Conservation (phyloP, 257 asterid genomes). For the Perilla frutescens region DNA sequence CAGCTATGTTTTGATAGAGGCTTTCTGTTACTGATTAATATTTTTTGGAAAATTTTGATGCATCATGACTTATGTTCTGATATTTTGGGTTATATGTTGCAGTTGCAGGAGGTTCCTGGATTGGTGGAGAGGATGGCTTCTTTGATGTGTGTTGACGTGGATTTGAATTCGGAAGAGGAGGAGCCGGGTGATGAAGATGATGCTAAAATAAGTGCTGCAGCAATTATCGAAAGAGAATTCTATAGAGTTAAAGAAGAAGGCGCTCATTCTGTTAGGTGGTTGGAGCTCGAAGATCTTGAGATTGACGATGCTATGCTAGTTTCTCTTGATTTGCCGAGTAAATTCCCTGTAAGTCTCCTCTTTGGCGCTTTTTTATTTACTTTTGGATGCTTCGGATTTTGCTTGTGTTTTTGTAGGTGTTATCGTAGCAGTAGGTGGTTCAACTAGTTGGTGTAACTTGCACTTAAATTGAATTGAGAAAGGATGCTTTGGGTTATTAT, state of each 20-base stretch:
- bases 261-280: constrained; percentile 67
- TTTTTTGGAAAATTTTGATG: background rate
- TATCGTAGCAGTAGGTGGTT: background rate
- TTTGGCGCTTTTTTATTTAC: constrained; percentile 22
- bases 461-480: background rate
- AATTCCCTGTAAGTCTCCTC: constrained; percentile 71
- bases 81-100: constrained; percentile 42
- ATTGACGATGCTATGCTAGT: constrained; percentile 69
- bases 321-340: constrained; percentile 81
- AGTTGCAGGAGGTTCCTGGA: constrained; percentile 89
- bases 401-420: background rate
- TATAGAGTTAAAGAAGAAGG: constrained; percentile 58
- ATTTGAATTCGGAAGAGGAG: constrained; percentile 55
- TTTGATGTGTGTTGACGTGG: constrained; percentile 86
- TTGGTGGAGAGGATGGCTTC: constrained; percentile 94
- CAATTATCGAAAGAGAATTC: constrained; percentile 69
- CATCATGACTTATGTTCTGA: constrained; percentile 7
- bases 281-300: constrained; percentile 91
- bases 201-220: constrained; percentile 50
- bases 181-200: constrained; percentile 48
- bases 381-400: background rate
- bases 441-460: constrained; percentile 14
- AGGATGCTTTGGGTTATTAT: background rate
- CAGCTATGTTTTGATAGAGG: background rate
- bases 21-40: background rate